Conservation (phyloP, 768 basidiomycete genomes). For the Coprinellus micaceus region DNA sequence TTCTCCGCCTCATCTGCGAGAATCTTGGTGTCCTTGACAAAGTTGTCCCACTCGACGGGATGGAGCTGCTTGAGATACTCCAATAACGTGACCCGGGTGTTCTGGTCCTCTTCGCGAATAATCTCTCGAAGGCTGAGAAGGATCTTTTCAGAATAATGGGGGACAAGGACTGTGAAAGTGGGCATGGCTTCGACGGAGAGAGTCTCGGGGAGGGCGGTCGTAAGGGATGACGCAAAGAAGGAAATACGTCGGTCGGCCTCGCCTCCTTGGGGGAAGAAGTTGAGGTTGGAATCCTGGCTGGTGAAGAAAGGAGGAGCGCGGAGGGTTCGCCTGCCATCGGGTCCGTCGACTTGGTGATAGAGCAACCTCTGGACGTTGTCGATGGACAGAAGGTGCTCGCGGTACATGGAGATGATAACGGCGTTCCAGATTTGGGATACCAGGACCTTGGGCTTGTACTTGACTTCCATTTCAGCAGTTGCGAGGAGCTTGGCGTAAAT, state of each 20-base stretch:
- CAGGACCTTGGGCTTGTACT: slow-evolving; percentile 99
- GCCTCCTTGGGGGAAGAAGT: slow-evolving; percentile 90
- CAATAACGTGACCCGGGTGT: slow-evolving; percentile 91
- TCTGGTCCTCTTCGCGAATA: slow-evolving; percentile 96
- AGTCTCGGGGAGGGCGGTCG: slow-evolving; percentile 91
- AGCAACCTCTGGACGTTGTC: slow-evolving; percentile 96
- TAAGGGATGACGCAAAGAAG: slow-evolving; percentile 97
- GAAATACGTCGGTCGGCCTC: slow-evolving; percentile 98
- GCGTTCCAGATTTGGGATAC: slow-evolving; percentile 99
- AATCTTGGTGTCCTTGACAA: slow-evolving; percentile 99
- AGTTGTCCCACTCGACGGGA: slow-evolving; percentile 99
- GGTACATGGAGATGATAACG: slow-evolving; percentile 99
- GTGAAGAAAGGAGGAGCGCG: slow-evolving; percentile 99
- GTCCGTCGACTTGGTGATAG: slow-evolving; percentile 93
- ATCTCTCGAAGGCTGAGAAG: slow-evolving; percentile 94
- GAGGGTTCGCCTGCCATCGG: slow-evolving; percentile 85
- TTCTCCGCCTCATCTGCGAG: slow-evolving; percentile 83
- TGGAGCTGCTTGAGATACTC: slow-evolving; percentile 99
- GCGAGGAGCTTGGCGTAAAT: slow-evolving; percentile 97
- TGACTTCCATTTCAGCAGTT: slow-evolving; percentile 97
- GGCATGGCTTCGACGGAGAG: slow-evolving; percentile 98
- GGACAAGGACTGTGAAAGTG: slow-evolving; percentile 98
- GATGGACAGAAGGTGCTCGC: slow-evolving; percentile 95
- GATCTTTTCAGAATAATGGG: slow-evolving; percentile 99
- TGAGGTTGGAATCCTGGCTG: slow-evolving; percentile 72